Evolutionary conservation across 768 basidiomycete genomes (phyloP), one percentile per base, ranked within the genome.

Genomic region (Crassisporium funariophilum): DNA sequence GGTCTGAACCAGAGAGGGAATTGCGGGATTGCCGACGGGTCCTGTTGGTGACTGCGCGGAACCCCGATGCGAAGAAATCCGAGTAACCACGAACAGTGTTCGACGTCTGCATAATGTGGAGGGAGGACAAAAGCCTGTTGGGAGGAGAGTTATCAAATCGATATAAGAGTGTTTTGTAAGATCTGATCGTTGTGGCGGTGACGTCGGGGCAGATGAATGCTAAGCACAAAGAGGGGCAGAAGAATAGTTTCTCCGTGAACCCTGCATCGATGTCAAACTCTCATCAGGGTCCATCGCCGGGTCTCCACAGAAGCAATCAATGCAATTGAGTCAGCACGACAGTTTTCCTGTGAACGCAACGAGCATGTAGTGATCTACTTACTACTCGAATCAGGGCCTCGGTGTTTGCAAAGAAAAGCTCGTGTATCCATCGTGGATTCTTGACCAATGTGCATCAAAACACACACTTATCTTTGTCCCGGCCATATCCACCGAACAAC

Each of bases 31-130:
- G 23, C 13, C 19, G 40, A 41, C 1, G 49, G 21, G 13, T 22
- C 27, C n/a, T 31, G 41, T 10, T 62, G 16, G 68, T 62, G 50
- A 74, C 69, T 29, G 68, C 70, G 39, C 69, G 70, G 35, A 76
- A 69, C 6, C 76, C 76, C 34, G 73, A 74, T 20, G 69, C 63
- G 57, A 78, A 76, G 63, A 78, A 75, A 27, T 76, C 74, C 13
- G 76, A 77, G 58, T 77, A 77, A 19, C 62, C 63, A 31, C 58
- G 55, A 34, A 60, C 43, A 45, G 39, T 47, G 45, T 41, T 55
- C 15, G 46, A 24, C 16, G 56, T 36, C 44, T 47, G 45, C 48
- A 50, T 55, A 22, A 33, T 40, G 23, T 24, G 34, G 4, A n/a
- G 42, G 40, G 15, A 12, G 42, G 22, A 13, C 44, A 43, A 15